Percentiles rank a stretch among this genome's conserved stretches.
phyloP scores from a whole-genome alignment of 2,329 filamentous ascomycete species.

The Calonectria naviculata region DNA sequence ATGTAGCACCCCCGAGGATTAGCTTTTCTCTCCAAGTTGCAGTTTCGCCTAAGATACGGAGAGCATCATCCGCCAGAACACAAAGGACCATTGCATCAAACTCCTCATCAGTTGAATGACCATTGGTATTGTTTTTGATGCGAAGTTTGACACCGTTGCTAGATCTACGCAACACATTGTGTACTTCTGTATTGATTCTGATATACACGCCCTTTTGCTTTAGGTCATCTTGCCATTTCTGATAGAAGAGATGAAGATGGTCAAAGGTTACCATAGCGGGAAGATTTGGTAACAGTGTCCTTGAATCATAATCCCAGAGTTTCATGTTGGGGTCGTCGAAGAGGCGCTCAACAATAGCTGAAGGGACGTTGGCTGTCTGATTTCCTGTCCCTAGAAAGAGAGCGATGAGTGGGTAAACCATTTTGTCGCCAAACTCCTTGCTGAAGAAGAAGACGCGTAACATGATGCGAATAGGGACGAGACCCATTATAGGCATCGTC shows the following conservation, averaged over 20 bases:
- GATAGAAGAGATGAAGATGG: conserved; percentile 70
- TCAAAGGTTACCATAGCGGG: conserved; percentile 76
- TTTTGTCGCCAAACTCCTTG: conserved; percentile 76
- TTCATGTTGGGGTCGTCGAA: conserved; percentile 69
- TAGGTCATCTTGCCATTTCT: conserved; percentile 66
- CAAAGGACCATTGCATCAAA: conserved; percentile 77
- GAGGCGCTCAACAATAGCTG: conserved; percentile 72
- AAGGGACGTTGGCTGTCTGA: conserved; percentile 77
- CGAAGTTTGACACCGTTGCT: conserved; percentile 63
- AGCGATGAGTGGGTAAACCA: conserved; percentile 78
- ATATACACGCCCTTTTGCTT: conserved; percentile 66
- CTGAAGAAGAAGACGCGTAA: conserved; percentile 76
- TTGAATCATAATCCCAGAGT: conserved; percentile 68
- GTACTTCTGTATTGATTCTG: conserved; percentile 66
- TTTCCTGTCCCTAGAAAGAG: conserved; percentile 82
- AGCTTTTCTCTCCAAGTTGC: conserved; percentile 71
- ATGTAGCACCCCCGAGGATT: conserved; percentile 77
- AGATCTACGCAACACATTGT: conserved; percentile 61
- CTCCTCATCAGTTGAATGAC: conserved; percentile 58
- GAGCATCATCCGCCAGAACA: conserved; percentile 72
- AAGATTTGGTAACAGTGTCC: conserved; percentile 66
- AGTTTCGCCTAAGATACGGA: conserved; percentile 67
- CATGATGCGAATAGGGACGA: conserved; percentile 73
- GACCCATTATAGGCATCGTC: conserved; percentile 69
- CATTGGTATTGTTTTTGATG: conserved; percentile 61